phyloP scores from a whole-genome alignment of 1,284 basidiomycete species.

The Abortiporus biennis region DNA sequence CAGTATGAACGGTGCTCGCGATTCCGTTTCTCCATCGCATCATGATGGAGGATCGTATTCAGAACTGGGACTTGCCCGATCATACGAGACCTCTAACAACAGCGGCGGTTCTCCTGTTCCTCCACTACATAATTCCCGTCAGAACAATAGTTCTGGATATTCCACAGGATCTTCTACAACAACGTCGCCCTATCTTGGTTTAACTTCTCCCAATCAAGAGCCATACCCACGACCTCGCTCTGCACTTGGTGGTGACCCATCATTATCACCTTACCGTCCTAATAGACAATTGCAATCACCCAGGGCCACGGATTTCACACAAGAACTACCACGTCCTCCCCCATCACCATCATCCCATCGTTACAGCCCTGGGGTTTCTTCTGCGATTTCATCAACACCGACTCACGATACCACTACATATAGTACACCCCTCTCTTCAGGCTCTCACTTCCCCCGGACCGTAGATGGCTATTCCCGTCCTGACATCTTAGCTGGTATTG shows the following conservation, averaged over 20 bases:
- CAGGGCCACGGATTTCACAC: slow-evolving; percentile 11
- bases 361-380: background rate
- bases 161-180: slow-evolving; percentile 21
- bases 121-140: slow-evolving; percentile 3
- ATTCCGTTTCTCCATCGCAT: slow-evolving; percentile 7
- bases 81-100: slow-evolving; percentile 30
- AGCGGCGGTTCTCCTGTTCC: slow-evolving; percentile 12
- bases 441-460: no score
- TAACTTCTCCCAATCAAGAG: slow-evolving; percentile 32
- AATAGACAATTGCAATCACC: slow-evolving; percentile 11
- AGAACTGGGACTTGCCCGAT: slow-evolving; percentile 20
- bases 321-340: slow-evolving; percentile 8
- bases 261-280: slow-evolving; percentile 32
- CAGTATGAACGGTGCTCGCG: no score
- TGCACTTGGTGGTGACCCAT: slow-evolving; percentile 38
- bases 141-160: slow-evolving; percentile 7
- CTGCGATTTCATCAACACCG: background rate
- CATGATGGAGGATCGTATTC: slow-evolving; percentile 1
- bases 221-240: slow-evolving; percentile 55
- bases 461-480: background rate
- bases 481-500: background rate
- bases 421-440: no score
- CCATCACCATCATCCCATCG: slow-evolving; percentile 7
- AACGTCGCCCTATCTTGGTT: slow-evolving; percentile 14
- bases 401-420: background rate